These are phyloP conservation scores for Chamaecyparis obtusa DNA, from an alignment of 75 land plant genomes.

Conservation along the genomic window DNA sequence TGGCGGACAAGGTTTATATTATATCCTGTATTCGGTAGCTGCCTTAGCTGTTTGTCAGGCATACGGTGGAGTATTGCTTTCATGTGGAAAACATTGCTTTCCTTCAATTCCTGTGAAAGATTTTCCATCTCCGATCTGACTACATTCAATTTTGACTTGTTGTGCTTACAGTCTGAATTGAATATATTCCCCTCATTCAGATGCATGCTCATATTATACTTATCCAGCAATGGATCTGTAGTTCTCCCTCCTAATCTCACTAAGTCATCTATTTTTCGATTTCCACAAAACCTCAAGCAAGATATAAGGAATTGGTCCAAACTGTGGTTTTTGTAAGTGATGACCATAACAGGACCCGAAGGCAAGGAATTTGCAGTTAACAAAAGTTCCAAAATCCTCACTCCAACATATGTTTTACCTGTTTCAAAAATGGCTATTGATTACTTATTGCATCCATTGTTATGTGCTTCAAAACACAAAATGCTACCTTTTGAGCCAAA, in stretches of 20 bases:
- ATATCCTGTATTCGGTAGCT: neutral
- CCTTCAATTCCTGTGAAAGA: neutral
- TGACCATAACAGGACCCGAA: neutral
- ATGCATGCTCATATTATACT: neutral
- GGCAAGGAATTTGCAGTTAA: neutral
- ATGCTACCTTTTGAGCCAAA: neutral
- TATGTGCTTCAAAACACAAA: neutral
- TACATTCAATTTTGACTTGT: neutral
- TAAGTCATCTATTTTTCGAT: neutral
- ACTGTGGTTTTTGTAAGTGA: constrained; percentile 3
- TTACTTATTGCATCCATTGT: neutral
- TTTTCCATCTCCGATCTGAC: neutral
- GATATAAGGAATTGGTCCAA: neutral
- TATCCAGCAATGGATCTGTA: neutral
- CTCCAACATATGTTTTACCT: neutral
- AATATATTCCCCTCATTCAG: neutral
- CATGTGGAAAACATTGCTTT: neutral
- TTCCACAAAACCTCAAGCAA: neutral
- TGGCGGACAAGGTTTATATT: neutral
- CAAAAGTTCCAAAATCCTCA: neutral
- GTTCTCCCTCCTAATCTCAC: constrained; percentile 6
- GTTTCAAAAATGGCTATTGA: neutral
- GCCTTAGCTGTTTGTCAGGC: neutral
- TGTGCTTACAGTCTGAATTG: neutral
- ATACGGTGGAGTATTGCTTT: neutral